These are phyloP conservation scores for Lactarius sp. DNA, from an alignment of 768 basidiomycete genomes.

Conservation along the genomic window DNA sequence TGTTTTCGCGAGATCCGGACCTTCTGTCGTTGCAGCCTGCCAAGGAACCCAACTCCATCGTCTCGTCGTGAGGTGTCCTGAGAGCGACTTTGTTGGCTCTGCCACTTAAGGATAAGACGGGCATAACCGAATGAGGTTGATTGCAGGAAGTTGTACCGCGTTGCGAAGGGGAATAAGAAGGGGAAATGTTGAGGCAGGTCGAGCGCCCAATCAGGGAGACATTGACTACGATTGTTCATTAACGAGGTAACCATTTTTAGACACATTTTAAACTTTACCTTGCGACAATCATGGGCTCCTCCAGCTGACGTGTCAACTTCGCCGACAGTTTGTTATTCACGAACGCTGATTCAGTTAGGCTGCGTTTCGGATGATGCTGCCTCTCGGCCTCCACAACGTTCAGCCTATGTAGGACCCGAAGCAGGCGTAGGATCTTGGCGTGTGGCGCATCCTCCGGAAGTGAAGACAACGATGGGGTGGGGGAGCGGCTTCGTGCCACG, in stretches of 20 bases:
- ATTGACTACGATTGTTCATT: slow-evolving; percentile 53
- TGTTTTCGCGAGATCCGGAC: slow-evolving; percentile 94
- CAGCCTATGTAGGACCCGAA: slow-evolving; percentile 81
- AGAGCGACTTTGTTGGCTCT: slow-evolving; percentile 75
- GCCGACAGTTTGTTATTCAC: slow-evolving; percentile 98
- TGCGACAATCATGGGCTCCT: slow-evolving; percentile 98
- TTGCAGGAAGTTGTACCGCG: slow-evolving; percentile 94
- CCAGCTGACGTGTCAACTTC: slow-evolving; percentile 93
- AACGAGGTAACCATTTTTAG: background rate
- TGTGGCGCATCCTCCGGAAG: slow-evolving; percentile 81
- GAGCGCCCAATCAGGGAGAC: slow-evolving; percentile 94
- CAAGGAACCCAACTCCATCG: slow-evolving; percentile 88
- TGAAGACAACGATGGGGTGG: slow-evolving; percentile 66
- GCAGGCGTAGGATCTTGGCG: slow-evolving; percentile 84
- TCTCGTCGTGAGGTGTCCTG: slow-evolving; percentile 80
- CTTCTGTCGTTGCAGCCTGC: slow-evolving; percentile 90
- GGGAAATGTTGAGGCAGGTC: slow-evolving; percentile 96
- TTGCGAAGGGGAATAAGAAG: slow-evolving; percentile 98
- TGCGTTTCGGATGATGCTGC: slow-evolving; percentile 48
- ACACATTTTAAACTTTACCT: slow-evolving; percentile 48
- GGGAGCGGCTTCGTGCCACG: slow-evolving; percentile 51
- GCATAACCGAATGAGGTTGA: slow-evolving; percentile 98
- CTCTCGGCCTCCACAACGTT: slow-evolving; percentile 71
- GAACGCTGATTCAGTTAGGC: slow-evolving; percentile 77
- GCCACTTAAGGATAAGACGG: slow-evolving; percentile 91